A percentile compares a stretch with the other conserved stretches of the same genome.
phyloP scores from a whole-genome alignment of 305 asterid species.

The Rubia tinctorum region DNA sequence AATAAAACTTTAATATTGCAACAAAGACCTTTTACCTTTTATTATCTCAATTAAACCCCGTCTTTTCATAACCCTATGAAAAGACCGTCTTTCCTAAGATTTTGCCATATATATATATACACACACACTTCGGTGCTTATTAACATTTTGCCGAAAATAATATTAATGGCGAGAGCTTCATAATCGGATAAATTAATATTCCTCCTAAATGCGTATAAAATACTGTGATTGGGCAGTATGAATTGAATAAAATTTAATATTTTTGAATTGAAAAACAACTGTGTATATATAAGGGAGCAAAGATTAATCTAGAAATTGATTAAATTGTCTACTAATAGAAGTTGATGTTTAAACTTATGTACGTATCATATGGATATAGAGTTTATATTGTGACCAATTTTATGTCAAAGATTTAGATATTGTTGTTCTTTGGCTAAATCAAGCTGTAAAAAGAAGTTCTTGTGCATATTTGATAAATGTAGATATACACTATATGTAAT shows the following conservation, averaged over 20 bases:
- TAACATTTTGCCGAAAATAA: neutral
- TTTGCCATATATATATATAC: no score
- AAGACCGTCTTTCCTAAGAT: no score
- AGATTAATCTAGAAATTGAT: neutral
- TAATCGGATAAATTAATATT: neutral
- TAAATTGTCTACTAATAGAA: neutral
- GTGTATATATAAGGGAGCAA: neutral
- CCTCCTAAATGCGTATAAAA: no score
- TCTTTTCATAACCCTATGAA: no score
- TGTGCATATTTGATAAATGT: neutral
- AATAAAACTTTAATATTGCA: no score
- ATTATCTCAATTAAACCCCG: no score
- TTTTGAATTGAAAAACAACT: neutral
- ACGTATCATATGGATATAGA: neutral
- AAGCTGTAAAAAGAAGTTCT: neutral
- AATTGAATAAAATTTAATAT: no score
- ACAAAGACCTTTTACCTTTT: no score
- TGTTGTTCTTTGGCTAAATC: neutral
- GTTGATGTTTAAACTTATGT: neutral
- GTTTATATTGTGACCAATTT: neutral
- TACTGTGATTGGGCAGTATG: no score
- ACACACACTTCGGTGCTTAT: neutral
- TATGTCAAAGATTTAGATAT: neutral
- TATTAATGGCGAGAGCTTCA: neutral
- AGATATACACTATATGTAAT: neutral